Evolutionary conservation across 2,329 filamentous ascomycete species (phyloP).

Genomic region (Seiridium cupressi): DNA sequence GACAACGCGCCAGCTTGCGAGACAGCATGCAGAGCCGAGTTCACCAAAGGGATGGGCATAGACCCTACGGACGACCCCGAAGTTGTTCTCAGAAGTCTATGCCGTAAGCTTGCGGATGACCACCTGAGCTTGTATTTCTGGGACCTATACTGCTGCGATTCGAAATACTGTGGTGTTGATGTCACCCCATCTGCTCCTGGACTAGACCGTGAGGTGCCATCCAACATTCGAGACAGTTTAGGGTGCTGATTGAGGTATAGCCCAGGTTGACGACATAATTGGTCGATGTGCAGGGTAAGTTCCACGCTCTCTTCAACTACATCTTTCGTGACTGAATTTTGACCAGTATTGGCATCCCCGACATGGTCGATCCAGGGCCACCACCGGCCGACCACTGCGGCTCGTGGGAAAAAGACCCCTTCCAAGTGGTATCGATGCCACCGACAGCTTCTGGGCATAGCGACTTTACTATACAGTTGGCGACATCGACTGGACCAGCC

Average conservation of each 20-base stretch:
- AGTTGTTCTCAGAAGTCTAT: background rate
- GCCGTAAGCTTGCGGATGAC: background rate
- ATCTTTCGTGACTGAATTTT: slow-evolving; percentile 10
- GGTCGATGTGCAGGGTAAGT: slow-evolving; percentile 49
- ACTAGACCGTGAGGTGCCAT: slow-evolving; percentile 42
- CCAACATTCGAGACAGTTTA: background rate
- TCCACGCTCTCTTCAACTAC: background rate
- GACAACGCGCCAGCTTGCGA: background rate
- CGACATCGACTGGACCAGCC: background rate
- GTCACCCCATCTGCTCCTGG: slow-evolving; percentile 21
- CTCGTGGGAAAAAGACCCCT: background rate
- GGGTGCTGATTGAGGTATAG: slow-evolving; percentile 25
- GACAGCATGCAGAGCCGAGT: background rate
- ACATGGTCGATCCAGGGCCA: slow-evolving; percentile 23
- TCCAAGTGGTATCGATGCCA: background rate
- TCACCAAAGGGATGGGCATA: background rate
- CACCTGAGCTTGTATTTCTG: slow-evolving; percentile 25
- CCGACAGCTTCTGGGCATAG: background rate
- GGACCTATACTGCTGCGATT: slow-evolving; percentile 52
- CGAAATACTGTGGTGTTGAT: slow-evolving; percentile 47
- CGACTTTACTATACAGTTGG: background rate
- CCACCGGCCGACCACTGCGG: slow-evolving; percentile 6
- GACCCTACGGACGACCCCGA: background rate
- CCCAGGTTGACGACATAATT: slow-evolving; percentile 50
- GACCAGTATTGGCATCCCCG: slow-evolving; percentile 21